These are phyloP conservation scores for Tricholoma sp. DNA, from an alignment of 768 basidiomycete species.

Conservation along the genomic window DNA sequence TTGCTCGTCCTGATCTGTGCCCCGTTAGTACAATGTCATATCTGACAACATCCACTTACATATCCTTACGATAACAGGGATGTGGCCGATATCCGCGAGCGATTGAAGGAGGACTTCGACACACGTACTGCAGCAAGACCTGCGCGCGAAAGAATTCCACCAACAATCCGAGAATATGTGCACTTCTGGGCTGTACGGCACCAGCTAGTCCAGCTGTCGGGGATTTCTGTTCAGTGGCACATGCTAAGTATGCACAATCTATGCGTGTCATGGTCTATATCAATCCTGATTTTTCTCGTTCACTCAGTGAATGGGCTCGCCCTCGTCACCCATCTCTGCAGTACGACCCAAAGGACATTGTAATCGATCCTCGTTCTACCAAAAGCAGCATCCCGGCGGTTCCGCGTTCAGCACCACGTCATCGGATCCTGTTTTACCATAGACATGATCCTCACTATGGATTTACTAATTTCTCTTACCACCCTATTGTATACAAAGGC, in stretches of 20 bases:
- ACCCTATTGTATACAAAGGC: slow-evolving; percentile 53
- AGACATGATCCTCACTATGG: slow-evolving; percentile 60
- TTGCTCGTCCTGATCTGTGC: neutral
- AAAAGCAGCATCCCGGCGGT: neutral
- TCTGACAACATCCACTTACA: neutral
- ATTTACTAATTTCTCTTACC: slow-evolving; percentile 70
- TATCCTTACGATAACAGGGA: slow-evolving; percentile 4
- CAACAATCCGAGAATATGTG: slow-evolving; percentile 1
- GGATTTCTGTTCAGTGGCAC: slow-evolving; percentile 7
- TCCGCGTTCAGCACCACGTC: slow-evolving; percentile 9
- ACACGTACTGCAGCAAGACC: slow-evolving; percentile 11
- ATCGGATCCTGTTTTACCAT: slow-evolving; percentile 56
- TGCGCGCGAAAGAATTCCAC: slow-evolving; percentile 4
- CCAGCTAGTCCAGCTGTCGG: slow-evolving; percentile 6
- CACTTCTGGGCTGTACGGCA: slow-evolving; percentile 1
- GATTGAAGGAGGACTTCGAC: neutral
- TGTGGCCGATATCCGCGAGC: slow-evolving; percentile 11
- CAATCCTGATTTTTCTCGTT: neutral
- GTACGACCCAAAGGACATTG: neutral
- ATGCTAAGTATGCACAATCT: neutral
- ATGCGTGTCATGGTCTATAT: neutral
- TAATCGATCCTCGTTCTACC: neutral
- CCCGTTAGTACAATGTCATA: neutral
- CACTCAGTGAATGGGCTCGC: neutral
- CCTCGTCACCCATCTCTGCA: neutral